phyloP scores from a whole-genome alignment of 257 asterid genomes.

The Gentiana straminea region DNA sequence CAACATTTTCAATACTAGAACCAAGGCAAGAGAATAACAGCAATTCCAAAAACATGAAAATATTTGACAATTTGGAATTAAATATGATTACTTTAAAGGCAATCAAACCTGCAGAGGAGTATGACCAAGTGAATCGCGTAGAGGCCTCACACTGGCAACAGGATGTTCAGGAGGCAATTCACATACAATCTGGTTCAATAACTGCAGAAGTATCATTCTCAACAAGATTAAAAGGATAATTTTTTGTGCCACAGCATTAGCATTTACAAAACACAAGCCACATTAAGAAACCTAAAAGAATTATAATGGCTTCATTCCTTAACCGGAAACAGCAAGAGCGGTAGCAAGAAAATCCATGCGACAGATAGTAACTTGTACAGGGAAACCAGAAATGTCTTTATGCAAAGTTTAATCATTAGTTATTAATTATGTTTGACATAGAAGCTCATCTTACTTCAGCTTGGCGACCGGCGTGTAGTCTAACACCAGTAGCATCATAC shows the following conservation, averaged over 20 bases:
- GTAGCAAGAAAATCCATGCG: neutral
- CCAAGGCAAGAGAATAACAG: neutral
- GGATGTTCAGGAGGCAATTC: constrained; percentile 99
- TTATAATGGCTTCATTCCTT: neutral
- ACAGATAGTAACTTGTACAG: no score
- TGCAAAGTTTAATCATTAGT: no score
- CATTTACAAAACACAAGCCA: no score
- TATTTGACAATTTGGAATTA: neutral
- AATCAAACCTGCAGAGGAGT: constrained; percentile 83
- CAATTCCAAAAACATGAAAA: neutral
- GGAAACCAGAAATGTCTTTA: no score
- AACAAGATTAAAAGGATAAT: no score
- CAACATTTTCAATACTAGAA: neutral
- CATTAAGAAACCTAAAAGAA: neutral
- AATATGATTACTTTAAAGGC: neutral
- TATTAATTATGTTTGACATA: neutral
- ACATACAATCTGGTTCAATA: constrained; percentile 87
- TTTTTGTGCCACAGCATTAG: no score
- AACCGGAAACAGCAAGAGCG: neutral
- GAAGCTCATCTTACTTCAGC: constrained; percentile 65
- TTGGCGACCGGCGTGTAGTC: constrained; percentile 96
- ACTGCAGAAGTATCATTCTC: constrained; percentile 27
- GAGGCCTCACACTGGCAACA: constrained; percentile 85
- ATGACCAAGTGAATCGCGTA: constrained; percentile 92
- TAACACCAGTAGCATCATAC: constrained; percentile 95